Evolutionary conservation across 495 filamentous ascomycete species (phyloP), one percentile per base, ranked within the genome.

Genomic region (Penicillium samsonianum): DNA sequence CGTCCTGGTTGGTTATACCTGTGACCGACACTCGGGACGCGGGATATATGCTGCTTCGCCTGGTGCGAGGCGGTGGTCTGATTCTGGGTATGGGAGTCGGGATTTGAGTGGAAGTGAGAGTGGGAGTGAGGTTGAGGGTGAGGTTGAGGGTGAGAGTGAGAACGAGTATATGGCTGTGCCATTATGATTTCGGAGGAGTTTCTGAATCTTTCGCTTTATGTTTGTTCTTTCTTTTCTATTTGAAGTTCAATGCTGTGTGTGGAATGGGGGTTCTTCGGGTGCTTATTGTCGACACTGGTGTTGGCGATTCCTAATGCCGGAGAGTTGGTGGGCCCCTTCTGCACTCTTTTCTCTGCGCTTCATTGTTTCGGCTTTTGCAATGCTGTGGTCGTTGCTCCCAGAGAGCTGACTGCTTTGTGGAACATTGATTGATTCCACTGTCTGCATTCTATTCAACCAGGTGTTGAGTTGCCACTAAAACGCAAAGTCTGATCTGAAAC

Each of bases 1-100:
- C 8, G 83, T 96, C 31, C 74, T 91, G 5, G 91, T 95, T 28
- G 91, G 91, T 43, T 92, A 93, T 66, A 82, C 84, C 25, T 96
- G 91, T 73, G 64, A 77, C 2, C 71, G 64, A 28, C 91, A 96
- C 65, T 81, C 88, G n/a, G 1, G 7, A 10, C 8, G 19, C 8
- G 4, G 31, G 8, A 20, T 20, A 22, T 46, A 55, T 3, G 48
- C 60, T 11, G n/a, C 43, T 33, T 66, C 62, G 5, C 60, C 67
- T 23, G 58, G 48, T 17, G 62, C 63, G n/a, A 59, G 63, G 25
- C 68, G 55, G 41, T 75, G 68, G 64, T 65, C 68, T 42, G 82
- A 84, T 65, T 84, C 82, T 11, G 81, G 82, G 6, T 84, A 85
- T 64, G 26, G 19, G 17, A 31, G 35, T 38, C 2, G 7, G 35